Conservation (phyloP, 306 rosid species). For the Biancaea sappan region DNA sequence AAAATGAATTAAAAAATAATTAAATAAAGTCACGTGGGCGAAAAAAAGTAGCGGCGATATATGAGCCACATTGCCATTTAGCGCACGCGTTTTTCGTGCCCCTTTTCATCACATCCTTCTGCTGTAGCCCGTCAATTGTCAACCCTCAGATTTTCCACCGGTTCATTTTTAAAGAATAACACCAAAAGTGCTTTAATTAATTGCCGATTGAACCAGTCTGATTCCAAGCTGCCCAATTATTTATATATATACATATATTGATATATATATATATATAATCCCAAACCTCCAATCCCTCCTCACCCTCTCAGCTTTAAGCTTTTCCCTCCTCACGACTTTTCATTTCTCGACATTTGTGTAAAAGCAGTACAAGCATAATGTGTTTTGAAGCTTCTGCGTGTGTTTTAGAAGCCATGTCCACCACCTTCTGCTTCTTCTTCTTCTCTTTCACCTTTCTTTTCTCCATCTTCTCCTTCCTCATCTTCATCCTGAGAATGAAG, state of each 20-base stretch:
- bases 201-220: no score
- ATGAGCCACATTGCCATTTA: constrained; percentile 27
- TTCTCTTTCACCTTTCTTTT: constrained; percentile 67
- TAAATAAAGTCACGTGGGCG: constrained; percentile 32
- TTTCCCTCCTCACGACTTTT: not conserved
- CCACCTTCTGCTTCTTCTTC: constrained; percentile 46
- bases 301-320: not conserved
- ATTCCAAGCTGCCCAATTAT: no score
- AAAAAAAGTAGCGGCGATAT: not conserved
- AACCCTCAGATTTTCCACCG: constrained; percentile 5
- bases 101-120: not conserved
- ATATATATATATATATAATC: not conserved
- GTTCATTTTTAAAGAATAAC: not conserved
- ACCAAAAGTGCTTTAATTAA: no score
- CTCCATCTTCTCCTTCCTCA: constrained; percentile 55
- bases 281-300: not conserved
- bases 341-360: not conserved
- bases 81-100: constrained; percentile 67
- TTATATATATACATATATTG: no score
- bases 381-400: not conserved
- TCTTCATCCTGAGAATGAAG: constrained; percentile 60
- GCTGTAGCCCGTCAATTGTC: not conserved
- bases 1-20: no score
- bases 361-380: not conserved
- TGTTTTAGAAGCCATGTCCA: constrained; percentile 47